Percentiles rank a stretch among this genome's conserved stretches.
These are phyloP conservation scores for Polymyxa betae DNA, from an alignment of 208 protist genomes.

Conservation along the genomic window DNA sequence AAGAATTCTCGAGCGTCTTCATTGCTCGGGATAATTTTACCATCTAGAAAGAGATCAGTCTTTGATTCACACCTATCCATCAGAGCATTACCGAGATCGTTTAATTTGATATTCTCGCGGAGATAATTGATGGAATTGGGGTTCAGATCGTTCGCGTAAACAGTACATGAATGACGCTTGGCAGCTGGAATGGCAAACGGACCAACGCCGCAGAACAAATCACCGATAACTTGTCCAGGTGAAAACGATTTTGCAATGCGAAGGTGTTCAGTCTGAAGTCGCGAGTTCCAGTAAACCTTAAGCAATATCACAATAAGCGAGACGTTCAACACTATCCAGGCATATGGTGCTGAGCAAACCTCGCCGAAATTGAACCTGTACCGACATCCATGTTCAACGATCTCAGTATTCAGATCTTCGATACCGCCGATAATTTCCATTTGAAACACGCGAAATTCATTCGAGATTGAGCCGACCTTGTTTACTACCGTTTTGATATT, in stretches of 20 bases:
- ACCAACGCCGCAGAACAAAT: conserved; percentile 95
- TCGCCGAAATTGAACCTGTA: conserved; percentile 47
- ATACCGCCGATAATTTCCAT: conserved; percentile 93
- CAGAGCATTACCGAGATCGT: conserved; percentile 75
- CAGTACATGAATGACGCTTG: conserved; percentile 75
- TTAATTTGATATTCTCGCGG: conserved; percentile 82
- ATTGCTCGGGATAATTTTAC: conserved; percentile 71
- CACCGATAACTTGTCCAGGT: conserved; percentile 76
- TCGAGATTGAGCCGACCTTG: conserved; percentile 90
- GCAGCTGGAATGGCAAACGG: conserved; percentile 94
- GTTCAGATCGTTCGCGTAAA: conserved; percentile 97
- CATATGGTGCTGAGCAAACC: conserved; percentile 57
- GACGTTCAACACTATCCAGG: conserved; percentile 84
- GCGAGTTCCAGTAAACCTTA: conserved; percentile 97
- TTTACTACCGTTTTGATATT: conserved; percentile 92
- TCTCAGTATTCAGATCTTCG: conserved; percentile 66
- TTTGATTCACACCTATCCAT: background rate
- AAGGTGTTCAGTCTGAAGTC: conserved; percentile 89
- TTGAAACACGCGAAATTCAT: conserved; percentile 90
- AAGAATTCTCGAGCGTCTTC: conserved; percentile 91
- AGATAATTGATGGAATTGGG: conserved; percentile 86
- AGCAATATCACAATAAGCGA: conserved; percentile 89
- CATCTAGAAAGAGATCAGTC: background rate
- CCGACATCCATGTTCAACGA: conserved; percentile 62
- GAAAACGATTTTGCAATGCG: conserved; percentile 81